Base-by-base conservation (phyloP, 2,329 filamentous ascomycete species). In the Penicillium sp. region DNA sequence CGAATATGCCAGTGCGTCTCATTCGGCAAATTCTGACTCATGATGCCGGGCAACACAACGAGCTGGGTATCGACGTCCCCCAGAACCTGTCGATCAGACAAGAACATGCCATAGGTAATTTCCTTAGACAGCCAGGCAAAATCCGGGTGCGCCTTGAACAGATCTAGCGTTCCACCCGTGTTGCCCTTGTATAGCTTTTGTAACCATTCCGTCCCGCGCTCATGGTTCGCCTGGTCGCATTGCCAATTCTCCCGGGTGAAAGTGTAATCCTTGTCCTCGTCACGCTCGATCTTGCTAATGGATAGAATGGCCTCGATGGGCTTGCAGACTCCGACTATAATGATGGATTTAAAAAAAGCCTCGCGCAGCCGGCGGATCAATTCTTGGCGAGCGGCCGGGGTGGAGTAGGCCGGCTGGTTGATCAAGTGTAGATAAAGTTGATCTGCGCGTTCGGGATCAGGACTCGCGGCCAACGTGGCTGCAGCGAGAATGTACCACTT, bases 101-200 rank as follows among this genome's bases (percentile, higher is more conserved):
- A 55, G 34, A 75, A 72, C 55, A 76, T 50, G 9, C 69, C 69
- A 67, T 94, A 94, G 2, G 77, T 79, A 10, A 83, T 76, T 12
- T 83, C 84, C 34, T 85, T 72, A 62, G 88, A 84, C 65, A 93
- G 75, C 55, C 79, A 80, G 7, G 76, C 71, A 59, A 94, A 87
- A 20, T 67, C 61, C 13, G 42, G 44, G 32, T 64, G 60, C 15
- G 58, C 56, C 10, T 26, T 39, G 32, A 63, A 60, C 23, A 61
- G 15, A 28, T 60, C 51, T 42, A 63, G 34, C 3, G 59, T 62
- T 60, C 37, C 42, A 1, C 35, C 42, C 6, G 52, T 64, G 46
- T 80, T 74, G 27, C 70, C 66, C 34, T 70, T 62, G 54, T 80
- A 80, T 7, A 82, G 64, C 32, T 73, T 72, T 30, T 67, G 61